A percentile compares a stretch with the other conserved stretches of the same genome.
phyloP scores from a whole-genome alignment of 257 asterid species.

The Solanum paucissectum region DNA sequence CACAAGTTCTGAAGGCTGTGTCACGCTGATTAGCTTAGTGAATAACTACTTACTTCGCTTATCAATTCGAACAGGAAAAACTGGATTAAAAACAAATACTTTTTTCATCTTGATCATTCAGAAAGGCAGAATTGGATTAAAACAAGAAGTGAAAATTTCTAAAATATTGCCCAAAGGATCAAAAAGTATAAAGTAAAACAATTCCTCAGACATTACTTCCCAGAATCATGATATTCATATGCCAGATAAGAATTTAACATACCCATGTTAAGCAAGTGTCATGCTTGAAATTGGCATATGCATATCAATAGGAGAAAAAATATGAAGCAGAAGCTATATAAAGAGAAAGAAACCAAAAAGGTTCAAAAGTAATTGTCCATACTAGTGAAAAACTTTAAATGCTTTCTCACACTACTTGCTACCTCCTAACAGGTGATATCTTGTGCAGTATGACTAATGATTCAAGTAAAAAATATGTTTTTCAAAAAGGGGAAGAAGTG shows the following conservation, averaged over 20 bases:
- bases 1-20: neutral
- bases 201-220: neutral
- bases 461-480: neutral
- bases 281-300: neutral
- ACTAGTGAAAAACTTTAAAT: neutral
- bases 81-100: too few relatives aligned
- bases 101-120: neutral
- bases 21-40: neutral
- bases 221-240: neutral
- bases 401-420: neutral
- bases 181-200: neutral
- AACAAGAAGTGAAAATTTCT: neutral
- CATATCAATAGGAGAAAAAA: neutral
- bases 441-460: neutral
- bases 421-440: neutral
- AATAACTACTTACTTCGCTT: neutral
- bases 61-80: neutral
- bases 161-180: neutral
- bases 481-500: neutral
- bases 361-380: neutral
- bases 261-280: neutral
- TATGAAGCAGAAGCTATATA: neutral
- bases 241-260: neutral
- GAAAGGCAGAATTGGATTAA: neutral
- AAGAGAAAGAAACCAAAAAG: neutral